phyloP scores from a whole-genome alignment of 2,329 filamentous ascomycete genomes.

The Fusarium devonianum region DNA sequence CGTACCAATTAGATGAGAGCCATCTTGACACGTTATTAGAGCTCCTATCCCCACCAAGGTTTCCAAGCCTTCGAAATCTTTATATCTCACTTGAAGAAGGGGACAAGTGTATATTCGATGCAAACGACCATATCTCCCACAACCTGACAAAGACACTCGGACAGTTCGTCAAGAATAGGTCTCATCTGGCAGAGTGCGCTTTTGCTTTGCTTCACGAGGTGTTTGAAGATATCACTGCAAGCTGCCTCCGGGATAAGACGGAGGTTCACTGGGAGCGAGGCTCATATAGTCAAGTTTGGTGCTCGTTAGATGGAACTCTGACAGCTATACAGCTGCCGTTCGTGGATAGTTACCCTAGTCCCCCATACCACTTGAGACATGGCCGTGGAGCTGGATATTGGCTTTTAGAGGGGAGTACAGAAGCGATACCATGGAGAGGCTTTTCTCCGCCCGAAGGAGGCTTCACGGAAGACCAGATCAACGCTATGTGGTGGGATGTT shows the following conservation, averaged over 20 bases:
- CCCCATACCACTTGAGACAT: not conserved
- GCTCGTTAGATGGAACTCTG: not conserved
- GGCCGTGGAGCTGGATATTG: not conserved
- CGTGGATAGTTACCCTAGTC: conserved; percentile 5
- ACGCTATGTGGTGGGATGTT: no score
- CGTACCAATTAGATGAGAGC: not conserved
- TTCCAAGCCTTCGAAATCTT: not conserved
- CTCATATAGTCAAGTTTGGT: conserved; percentile 8
- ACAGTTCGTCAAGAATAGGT: not conserved
- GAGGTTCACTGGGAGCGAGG: not conserved
- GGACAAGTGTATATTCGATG: no score
- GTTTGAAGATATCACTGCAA: not conserved
- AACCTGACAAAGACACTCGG: not conserved
- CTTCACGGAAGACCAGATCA: no score
- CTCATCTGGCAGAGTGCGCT: not conserved
- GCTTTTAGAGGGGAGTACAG: conserved; percentile 10
- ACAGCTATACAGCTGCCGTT: not conserved
- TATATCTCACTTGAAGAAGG: not conserved
- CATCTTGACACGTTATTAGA: not conserved
- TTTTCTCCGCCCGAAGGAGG: no score
- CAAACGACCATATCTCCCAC: not conserved
- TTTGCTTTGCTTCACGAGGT: not conserved
- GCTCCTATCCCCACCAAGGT: not conserved
- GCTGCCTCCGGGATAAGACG: not conserved
- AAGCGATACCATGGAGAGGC: no score